phyloP scores from a whole-genome alignment of 306 rosid genomes.

The Senna siamea region DNA sequence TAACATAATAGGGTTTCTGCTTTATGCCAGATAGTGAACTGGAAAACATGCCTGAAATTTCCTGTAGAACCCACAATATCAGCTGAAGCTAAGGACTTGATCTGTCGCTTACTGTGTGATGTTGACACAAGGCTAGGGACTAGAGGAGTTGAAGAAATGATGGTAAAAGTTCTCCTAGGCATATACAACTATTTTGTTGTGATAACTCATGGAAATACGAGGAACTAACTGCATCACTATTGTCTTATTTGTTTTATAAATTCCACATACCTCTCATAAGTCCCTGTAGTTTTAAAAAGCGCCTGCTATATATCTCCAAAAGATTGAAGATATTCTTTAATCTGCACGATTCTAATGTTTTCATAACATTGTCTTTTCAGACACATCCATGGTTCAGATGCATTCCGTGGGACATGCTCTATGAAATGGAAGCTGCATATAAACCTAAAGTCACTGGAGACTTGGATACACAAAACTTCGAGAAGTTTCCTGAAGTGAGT shows the following conservation, averaged over 20 bases:
- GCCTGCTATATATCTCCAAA: slow-evolving; percentile 11
- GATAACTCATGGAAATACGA: slow-evolving; percentile 9
- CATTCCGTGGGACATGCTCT: slow-evolving; percentile 88
- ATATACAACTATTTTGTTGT: slow-evolving; percentile 13
- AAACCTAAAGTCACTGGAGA: slow-evolving; percentile 82
- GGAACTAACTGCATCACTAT: background rate
- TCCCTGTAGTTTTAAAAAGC: background rate
- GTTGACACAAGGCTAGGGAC: slow-evolving; percentile 94
- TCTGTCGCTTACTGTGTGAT: slow-evolving; percentile 82
- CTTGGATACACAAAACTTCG: slow-evolving; percentile 91
- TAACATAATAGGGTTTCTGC: slow-evolving; percentile 26
- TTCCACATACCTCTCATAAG: background rate
- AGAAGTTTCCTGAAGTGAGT: slow-evolving; percentile 94
- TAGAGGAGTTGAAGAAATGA: slow-evolving; percentile 86
- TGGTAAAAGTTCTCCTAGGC: slow-evolving; percentile 56
- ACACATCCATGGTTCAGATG: slow-evolving; percentile 87
- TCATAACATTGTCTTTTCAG: slow-evolving; percentile 49
- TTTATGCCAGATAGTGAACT: slow-evolving; percentile 81
- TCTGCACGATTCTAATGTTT: slow-evolving; percentile 3
- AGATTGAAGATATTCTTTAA: background rate
- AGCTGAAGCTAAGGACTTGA: slow-evolving; percentile 81
- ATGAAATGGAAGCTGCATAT: slow-evolving; percentile 88
- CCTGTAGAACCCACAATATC: slow-evolving; percentile 93
- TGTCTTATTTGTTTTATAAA: slow-evolving; percentile 22
- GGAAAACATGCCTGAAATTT: slow-evolving; percentile 94